These are phyloP conservation scores for Rhizophlyctis rosea DNA, from an alignment of 192 early-diverging fungal species.

Conservation along the genomic window DNA sequence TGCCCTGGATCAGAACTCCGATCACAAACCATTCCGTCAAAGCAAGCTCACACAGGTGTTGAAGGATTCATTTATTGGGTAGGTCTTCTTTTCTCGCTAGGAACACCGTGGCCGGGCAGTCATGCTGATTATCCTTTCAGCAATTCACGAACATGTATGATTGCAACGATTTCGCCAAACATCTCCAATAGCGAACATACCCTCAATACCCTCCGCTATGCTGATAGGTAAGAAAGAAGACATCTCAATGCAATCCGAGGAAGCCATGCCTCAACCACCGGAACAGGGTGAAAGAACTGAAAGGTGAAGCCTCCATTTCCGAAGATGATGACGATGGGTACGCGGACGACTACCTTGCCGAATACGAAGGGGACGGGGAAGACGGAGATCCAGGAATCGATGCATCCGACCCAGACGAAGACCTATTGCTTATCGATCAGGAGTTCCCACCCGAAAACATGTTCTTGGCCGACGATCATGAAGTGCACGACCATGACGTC, in stretches of 20 bases:
- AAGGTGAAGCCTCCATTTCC: constrained; percentile 37
- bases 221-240: constrained; percentile 66
- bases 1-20: constrained; percentile 90
- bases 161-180: constrained; percentile 96
- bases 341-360: constrained; percentile 21
- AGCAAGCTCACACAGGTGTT: constrained; percentile 95
- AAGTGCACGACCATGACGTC: constrained; percentile 25
- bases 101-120: not conserved
- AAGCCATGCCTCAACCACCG: not conserved
- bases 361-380: constrained; percentile 18
- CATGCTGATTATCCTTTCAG: constrained; percentile 24
- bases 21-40: constrained; percentile 96
- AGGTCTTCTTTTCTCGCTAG: not conserved
- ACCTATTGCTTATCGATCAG: constrained; percentile 29
- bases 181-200: constrained; percentile 94
- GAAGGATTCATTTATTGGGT: constrained; percentile 97
- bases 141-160: constrained; percentile 97
- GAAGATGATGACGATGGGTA: constrained; percentile 27
- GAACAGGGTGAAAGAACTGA: constrained; percentile 59
- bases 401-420: constrained; percentile 10
- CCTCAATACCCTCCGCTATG: constrained; percentile 95
- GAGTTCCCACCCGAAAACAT: constrained; percentile 47
- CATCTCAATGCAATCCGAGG: not conserved
- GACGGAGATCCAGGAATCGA: too few species aligned
- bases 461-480: constrained; percentile 27